Evolutionary conservation across 169 alveolate genomes (phyloP), one percentile per base, ranked within the genome.

Genomic region (Plasmodium adleri): DNA sequence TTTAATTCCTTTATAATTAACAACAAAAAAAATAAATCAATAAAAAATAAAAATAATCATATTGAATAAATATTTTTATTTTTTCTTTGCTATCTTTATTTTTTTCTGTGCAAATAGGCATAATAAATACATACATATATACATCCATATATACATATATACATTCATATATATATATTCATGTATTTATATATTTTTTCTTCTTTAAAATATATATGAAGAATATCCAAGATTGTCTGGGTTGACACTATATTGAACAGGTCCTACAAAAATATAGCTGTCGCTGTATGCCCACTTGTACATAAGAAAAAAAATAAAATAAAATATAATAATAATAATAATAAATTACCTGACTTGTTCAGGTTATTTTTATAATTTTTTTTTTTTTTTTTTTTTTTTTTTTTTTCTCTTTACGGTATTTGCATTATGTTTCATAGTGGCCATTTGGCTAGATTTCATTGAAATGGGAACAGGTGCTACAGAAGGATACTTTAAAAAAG

Each of bases 251-350:
- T 76, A 58, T 58, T 76, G 89, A 56, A 64, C 72, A 32, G 89
- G 89, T 2, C 75, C 89, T 12, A 76, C 89, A 32, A 49, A 76
- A 56, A 76, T 76, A 54, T 76, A 76, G 26, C 89, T 64, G 52
- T 66, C 89, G 68, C 62, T 76, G 76, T 64, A 76, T 6, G 89
- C 89, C 89, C 89, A 76, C 89, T 76, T 39, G 10, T 24, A 76
- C 47, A 6, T 43, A 59, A 22, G 22, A 10, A 64, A 63, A 76
- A 20, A 56, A 76, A 22, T 26, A 15, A 64, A n/a, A 22, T 1
- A 43, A 50, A n/a, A 43, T 76, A 39, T n/a, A 9, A 12, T 13
- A 9, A 17, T 22, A 56, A 0, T 3, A 20, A 52, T 2, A 59
- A 26, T 26, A 32, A 32, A 32, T 32, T 32, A 3, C 45, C 45